phyloP scores from a whole-genome alignment of 306 rosid species.

The Vigna hirtella region DNA sequence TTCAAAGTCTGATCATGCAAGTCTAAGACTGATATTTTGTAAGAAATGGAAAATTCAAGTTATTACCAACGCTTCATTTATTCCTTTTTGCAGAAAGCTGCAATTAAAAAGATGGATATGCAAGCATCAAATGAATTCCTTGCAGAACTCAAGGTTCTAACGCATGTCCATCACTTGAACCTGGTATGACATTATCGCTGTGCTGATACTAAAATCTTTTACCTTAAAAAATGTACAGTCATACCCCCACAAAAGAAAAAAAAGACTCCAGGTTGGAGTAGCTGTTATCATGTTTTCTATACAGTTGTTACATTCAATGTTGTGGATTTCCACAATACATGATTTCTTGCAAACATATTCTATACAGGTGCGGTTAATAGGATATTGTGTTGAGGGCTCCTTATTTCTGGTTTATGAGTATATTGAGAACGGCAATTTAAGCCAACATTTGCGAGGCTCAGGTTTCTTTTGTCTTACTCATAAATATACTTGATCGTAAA shows the following conservation, averaged over 20 bases:
- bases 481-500: not conserved
- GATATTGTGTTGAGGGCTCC: constrained; percentile 77
- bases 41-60: constrained; percentile 19
- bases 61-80: constrained; percentile 17
- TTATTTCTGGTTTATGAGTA: constrained; percentile 76
- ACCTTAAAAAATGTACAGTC: not conserved
- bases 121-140: constrained; percentile 81
- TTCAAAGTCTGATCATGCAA: not conserved
- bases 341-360: constrained; percentile 32
- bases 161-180: constrained; percentile 84
- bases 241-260: not conserved
- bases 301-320: not conserved
- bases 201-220: not conserved
- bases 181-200: constrained; percentile 56
- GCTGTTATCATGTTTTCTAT: not conserved
- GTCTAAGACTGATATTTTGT: not conserved
- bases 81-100: constrained; percentile 62
- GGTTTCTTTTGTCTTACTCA: constrained; percentile 32
- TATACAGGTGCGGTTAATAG: constrained; percentile 74
- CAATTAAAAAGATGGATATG: constrained; percentile 86
- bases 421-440: constrained; percentile 76
- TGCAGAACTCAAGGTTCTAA: constrained; percentile 73
- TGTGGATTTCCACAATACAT: constrained; percentile 2
- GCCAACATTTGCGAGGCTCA: constrained; percentile 68
- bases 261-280: not conserved